Evolutionary conservation across 192 early-diverging fungal species (phyloP).

Genomic region (Linnemannia hyalina): DNA sequence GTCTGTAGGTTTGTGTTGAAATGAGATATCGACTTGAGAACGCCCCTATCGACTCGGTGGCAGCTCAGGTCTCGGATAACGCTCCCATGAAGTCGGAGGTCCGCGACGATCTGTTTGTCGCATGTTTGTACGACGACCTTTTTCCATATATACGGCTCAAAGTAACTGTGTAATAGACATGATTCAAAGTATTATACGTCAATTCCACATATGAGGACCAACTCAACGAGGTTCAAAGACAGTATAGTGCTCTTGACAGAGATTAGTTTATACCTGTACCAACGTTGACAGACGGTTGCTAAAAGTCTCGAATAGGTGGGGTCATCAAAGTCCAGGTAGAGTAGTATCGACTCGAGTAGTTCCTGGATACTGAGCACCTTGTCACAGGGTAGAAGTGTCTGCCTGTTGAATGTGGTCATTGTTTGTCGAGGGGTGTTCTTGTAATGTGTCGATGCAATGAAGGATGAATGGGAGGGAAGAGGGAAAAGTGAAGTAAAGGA

Average conservation of each 20-base stretch:
- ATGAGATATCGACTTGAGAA: not conserved
- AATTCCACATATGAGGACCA: too few species aligned
- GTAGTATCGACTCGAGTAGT: not conserved
- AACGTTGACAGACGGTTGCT: not conserved
- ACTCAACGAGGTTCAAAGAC: too few species aligned
- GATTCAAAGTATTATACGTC: not conserved
- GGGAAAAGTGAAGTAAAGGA: too few species aligned
- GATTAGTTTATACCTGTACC: not conserved
- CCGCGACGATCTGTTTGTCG: not conserved
- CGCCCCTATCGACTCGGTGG: not conserved
- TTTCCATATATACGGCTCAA: slow-evolving; percentile 1
- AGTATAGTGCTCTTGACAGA: too few species aligned
- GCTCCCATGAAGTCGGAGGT: not conserved
- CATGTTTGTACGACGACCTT: not conserved
- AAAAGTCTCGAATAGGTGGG: not conserved
- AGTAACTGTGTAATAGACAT: not conserved
- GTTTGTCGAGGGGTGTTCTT: too few species aligned
- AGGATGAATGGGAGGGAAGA: too few species aligned
- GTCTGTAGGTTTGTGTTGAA: not conserved
- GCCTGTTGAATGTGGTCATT: not conserved
- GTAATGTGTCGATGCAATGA: too few species aligned
- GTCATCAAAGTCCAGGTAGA: not conserved
- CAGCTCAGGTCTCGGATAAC: not conserved
- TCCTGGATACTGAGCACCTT: not conserved
- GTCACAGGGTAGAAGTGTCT: not conserved